Conservation (phyloP, 2,329 filamentous ascomycete species). For the Fusarium agapanthi region DNA sequence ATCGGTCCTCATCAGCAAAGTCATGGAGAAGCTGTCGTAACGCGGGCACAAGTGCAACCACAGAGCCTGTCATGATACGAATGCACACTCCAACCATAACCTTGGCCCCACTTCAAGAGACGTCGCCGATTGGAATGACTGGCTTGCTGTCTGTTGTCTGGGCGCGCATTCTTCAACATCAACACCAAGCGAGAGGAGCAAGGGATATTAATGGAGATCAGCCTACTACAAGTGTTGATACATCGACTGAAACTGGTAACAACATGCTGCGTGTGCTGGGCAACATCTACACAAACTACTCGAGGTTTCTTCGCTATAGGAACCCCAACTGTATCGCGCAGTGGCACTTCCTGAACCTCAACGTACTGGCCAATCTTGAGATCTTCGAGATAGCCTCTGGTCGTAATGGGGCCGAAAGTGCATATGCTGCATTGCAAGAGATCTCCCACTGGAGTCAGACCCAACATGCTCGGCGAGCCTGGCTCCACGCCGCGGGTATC, state of each 20-base stretch:
- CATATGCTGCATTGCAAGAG: not conserved
- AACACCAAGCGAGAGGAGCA: not conserved
- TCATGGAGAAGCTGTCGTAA: not conserved
- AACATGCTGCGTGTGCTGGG: not conserved
- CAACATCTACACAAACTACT: not conserved
- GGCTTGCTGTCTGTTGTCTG: slow-evolving; percentile 1
- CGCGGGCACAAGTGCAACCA: not conserved
- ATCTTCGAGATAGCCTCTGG: slow-evolving; percentile 1
- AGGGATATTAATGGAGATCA: not conserved
- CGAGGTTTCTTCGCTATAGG: not conserved
- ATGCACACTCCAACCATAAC: not conserved
- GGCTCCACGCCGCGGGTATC: not conserved
- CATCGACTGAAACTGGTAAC: not conserved
- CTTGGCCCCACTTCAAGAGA: not conserved
- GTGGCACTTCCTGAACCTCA: not conserved
- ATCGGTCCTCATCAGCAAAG: not conserved
- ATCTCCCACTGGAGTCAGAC: slow-evolving; percentile 6
- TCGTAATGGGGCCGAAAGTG: not conserved
- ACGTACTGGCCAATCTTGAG: not conserved
- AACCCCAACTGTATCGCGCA: slow-evolving; percentile 11
- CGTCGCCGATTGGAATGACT: not conserved
- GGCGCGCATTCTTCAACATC: not conserved
- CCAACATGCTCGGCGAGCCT: not conserved
- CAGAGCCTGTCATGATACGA: not conserved
- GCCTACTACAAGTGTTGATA: not conserved